Evolutionary conservation across 1,139 yeast species (phyloP), one percentile per base, ranked within the genome.

Genomic region (Hansenula sp.): DNA sequence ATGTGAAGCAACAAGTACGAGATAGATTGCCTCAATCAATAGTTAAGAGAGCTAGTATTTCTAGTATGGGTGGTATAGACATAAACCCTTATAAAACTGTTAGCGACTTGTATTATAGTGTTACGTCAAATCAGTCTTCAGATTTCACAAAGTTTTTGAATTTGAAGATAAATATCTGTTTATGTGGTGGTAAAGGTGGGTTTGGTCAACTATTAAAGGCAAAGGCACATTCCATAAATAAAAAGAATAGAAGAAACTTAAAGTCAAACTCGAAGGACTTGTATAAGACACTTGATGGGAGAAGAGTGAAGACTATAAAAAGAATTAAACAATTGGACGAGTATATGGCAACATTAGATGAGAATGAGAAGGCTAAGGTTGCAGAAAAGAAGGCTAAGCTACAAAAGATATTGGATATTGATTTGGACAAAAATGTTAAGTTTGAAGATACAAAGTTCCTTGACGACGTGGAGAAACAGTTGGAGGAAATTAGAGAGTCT

Each of bases 101-200:
- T 4, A 21, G 29, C 2, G 51, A 52, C 3, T 26, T 52, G 7
- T 44, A 38, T 25, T 27, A 35, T 4, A 18, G 37, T 3, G 34
- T 32, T 11, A 33, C 40, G 19, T 19, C 13, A 18, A 29, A 24
- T 17, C 21, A 14, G 11, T 20, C 26, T 1, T 34, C 35, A 9
- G 39, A 25, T 9, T 12, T 4, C 19, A 29, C 31, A 2, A 38
- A 37, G 6, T 50, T 48, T 34, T 22, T 61, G 24, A 45, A 51
- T 24, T 38, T 59, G 31, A 54, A 50, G 42, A 40, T 58, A 11
- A 50, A 56, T 16, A 44, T 60, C 2, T 52, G 60, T n/a, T 42
- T 71, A 34, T 60, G 66, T 39, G 77, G 78, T 14, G 78, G 79
- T 19, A 73, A 73, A 55, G 78, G 78, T 28, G 78, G 77, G 3